Conservation (phyloP, 176 grass and related monocot species). For the Oryza coarctata region DNA sequence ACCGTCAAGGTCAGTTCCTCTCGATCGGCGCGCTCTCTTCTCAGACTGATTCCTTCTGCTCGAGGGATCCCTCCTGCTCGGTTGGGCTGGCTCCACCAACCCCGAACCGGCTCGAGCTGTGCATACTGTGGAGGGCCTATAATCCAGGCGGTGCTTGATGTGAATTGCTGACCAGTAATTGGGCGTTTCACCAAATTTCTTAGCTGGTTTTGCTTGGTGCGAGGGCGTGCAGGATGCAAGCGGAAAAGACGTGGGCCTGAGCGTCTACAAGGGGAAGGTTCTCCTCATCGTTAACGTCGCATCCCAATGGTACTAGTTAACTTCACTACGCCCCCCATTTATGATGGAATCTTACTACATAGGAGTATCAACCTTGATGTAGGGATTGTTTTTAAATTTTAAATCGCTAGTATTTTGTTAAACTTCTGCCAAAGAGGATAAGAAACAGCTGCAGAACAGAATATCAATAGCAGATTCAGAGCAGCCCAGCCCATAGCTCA, state of each 20-base stretch:
- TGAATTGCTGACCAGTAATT: neutral
- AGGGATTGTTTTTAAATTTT: neutral
- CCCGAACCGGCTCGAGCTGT: neutral
- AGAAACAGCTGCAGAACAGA: neutral
- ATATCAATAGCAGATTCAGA: neutral
- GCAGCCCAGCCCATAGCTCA: neutral
- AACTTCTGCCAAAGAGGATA: neutral
- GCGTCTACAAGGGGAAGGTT: slow-evolving; percentile 90
- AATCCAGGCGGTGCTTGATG: neutral
- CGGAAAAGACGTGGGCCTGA: slow-evolving; percentile 84
- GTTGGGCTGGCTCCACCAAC: neutral
- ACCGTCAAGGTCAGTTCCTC: slow-evolving; percentile 73
- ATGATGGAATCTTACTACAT: neutral
- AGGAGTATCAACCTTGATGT: neutral
- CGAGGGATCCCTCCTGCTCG: neutral
- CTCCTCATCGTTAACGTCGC: slow-evolving; percentile 91
- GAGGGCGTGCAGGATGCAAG: slow-evolving; percentile 63
- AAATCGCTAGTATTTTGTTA: no score
- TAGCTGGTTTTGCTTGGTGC: neutral
- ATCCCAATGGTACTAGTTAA: slow-evolving; percentile 69
- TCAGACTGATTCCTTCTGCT: neutral
- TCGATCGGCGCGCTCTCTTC: neutral
- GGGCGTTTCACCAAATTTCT: neutral
- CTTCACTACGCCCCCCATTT: neutral
- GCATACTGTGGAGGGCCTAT: neutral